phyloP scores from a whole-genome alignment of 1,284 basidiomycete species.

The Somion occarium region DNA sequence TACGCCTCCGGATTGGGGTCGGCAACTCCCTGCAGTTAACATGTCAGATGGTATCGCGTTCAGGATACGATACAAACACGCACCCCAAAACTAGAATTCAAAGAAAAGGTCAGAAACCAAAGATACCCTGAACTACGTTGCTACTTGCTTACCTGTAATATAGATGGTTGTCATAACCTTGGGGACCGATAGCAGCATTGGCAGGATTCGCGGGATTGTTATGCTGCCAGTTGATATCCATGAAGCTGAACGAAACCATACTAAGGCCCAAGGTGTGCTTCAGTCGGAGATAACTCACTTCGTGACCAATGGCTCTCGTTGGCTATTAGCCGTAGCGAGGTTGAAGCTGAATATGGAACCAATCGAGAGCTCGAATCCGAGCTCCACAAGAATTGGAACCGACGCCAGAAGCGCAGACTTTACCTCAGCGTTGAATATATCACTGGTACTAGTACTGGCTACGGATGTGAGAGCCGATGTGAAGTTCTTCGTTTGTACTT shows the following conservation, averaged over 20 bases:
- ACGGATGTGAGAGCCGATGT: slow-evolving; percentile 35
- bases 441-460: slow-evolving; percentile 13
- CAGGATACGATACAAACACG: too few relatives aligned
- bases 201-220: slow-evolving; percentile 66
- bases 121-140: too few relatives aligned
- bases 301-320: slow-evolving; percentile 39
- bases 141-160: slow-evolving; percentile 56
- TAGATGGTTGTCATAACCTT: slow-evolving; percentile 76
- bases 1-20: slow-evolving; percentile 61
- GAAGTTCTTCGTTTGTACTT: slow-evolving; percentile 33
- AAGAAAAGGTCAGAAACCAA: too few relatives aligned
- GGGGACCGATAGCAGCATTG: slow-evolving; percentile 59
- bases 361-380: slow-evolving; percentile 33
- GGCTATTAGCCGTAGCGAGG: slow-evolving; percentile 12
- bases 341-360: slow-evolving; percentile 25
- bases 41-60: too few relatives aligned
- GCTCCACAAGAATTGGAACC: slow-evolving; percentile 43
- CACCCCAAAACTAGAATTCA: slow-evolving; percentile 56
- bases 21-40: slow-evolving; percentile 59
- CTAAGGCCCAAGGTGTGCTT: background rate
- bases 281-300: slow-evolving; percentile 33
- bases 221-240: slow-evolving; percentile 74
- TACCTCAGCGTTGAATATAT: slow-evolving; percentile 42
- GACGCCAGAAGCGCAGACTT: slow-evolving; percentile 39
- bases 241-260: slow-evolving; percentile 45